Conservation (phyloP, 73 alveolate genomes). For the Paramecium tetraurelia region DNA sequence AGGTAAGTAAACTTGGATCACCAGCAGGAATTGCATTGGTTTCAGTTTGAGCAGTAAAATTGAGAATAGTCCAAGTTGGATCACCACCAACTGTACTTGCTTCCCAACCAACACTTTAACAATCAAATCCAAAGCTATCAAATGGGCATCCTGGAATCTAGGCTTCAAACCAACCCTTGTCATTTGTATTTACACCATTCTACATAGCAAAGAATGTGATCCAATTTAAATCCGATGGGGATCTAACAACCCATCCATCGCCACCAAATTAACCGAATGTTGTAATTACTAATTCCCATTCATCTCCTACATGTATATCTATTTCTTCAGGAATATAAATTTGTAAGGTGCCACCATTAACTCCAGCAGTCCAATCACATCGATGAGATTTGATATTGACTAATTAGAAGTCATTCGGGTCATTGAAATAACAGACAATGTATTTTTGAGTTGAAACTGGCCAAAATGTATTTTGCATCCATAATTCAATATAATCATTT, state of each 20-base stretch:
- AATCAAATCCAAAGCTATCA: conserved; percentile 25
- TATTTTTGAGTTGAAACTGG: background rate
- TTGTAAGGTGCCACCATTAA: conserved; percentile 7
- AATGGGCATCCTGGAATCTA: conserved; percentile 60
- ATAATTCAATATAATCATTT: conserved; percentile 38
- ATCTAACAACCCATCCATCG: conserved; percentile 26
- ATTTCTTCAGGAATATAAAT: conserved; percentile 55
- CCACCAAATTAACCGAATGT: background rate
- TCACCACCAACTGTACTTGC: conserved; percentile 47
- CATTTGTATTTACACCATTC: background rate
- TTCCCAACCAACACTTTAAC: conserved; percentile 12
- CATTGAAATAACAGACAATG: conserved; percentile 48
- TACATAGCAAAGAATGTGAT: conserved; percentile 23
- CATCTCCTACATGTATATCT: background rate
- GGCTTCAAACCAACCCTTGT: conserved; percentile 61
- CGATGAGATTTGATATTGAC: conserved; percentile 42
- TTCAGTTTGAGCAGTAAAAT: conserved; percentile 37
- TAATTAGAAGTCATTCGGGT: conserved; percentile 18
- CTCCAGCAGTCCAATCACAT: conserved; percentile 24
- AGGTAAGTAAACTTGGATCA: background rate
- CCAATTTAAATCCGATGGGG: conserved; percentile 55
- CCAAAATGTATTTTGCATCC: background rate
- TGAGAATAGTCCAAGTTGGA: conserved; percentile 26
- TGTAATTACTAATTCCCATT: conserved; percentile 30
- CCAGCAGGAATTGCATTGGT: conserved; percentile 49